Conservation (phyloP, 2,329 filamentous ascomycete species). For the Tolypocladium nubicola region DNA sequence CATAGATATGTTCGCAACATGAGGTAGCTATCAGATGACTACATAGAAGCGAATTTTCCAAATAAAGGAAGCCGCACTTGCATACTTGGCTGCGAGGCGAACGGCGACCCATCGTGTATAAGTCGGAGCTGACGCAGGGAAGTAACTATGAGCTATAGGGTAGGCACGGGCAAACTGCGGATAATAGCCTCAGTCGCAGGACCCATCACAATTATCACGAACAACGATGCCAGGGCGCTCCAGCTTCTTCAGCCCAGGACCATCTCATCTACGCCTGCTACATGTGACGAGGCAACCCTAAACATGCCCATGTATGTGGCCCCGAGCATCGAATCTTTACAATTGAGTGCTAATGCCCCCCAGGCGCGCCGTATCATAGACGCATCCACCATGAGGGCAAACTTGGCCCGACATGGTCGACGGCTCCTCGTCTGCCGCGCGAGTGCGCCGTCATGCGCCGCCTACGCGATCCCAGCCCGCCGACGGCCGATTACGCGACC, state of each 20-base stretch:
- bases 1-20: no score
- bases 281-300: not conserved
- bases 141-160: not conserved
- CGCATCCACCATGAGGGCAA: conserved; percentile 31
- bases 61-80: no score
- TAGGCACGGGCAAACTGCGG: not conserved
- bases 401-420: conserved; percentile 32
- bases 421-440: conserved; percentile 25
- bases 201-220: not conserved
- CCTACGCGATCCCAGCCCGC: conserved; percentile 17
- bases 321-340: no score
- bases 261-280: not conserved
- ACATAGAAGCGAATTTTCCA: no score
- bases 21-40: no score
- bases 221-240: not conserved
- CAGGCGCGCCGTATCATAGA: conserved; percentile 12
- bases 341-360: not conserved
- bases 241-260: not conserved
- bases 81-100: no score
- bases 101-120: no score
- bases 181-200: not conserved
- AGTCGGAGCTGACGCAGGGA: no score
- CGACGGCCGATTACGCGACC: conserved; percentile 15
- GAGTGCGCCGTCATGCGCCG: conserved; percentile 21
- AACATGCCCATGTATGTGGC: not conserved